Percentiles rank a stretch among this genome's conserved stretches.
Conservation (phyloP, 768 basidiomycete genomes). For the Strobilomyces dryophilus region DNA sequence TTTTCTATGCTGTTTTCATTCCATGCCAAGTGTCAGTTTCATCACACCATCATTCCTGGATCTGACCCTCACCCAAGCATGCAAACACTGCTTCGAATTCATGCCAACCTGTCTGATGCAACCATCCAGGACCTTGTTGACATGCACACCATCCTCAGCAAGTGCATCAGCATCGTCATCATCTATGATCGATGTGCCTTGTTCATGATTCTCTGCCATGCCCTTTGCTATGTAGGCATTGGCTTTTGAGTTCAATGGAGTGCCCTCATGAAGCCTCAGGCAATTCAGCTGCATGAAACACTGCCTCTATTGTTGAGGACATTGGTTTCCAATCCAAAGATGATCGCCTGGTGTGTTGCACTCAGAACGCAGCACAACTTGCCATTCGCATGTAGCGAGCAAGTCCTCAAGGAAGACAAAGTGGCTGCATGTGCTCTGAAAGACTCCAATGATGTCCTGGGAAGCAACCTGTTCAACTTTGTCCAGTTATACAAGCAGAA, state of each 20-base stretch:
- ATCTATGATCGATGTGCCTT: not conserved
- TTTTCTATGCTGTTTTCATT: not conserved
- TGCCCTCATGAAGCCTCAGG: not conserved
- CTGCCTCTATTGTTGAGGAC: too few species aligned
- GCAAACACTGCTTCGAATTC: not conserved
- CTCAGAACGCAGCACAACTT: too few species aligned
- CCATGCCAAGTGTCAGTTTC: not conserved
- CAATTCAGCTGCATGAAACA: not conserved
- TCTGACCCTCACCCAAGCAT: not conserved
- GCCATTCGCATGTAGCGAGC: too few species aligned
- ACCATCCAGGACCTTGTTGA: too few species aligned
- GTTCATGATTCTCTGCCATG: not conserved
- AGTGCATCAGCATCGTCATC: not conserved
- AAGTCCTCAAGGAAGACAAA: too few species aligned
- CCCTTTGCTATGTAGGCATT: not conserved
- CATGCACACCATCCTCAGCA: not conserved
- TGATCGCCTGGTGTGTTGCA: too few species aligned
- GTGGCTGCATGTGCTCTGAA: too few species aligned
- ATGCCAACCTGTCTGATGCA: not conserved
- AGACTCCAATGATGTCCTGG: too few species aligned
- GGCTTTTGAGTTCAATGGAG: not conserved
- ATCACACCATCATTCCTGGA: not conserved
- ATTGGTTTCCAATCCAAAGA: too few species aligned
- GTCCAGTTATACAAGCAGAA: too few species aligned
- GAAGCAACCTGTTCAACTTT: too few species aligned